Conservation (phyloP, 495 filamentous ascomycete species). For the Thermothielavioides terrestris region DNA sequence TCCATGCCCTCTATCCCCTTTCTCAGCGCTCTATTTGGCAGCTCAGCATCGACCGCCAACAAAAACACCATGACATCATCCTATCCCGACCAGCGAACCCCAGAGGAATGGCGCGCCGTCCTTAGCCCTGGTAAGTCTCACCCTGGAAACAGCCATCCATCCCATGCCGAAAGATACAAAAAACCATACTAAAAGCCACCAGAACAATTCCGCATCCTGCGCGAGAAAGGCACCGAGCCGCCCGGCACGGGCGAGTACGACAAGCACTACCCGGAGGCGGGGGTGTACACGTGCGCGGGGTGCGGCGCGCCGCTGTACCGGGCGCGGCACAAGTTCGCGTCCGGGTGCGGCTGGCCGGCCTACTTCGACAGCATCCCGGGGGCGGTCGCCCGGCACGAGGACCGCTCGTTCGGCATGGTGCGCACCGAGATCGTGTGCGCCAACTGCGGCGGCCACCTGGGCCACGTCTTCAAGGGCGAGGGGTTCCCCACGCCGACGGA, state of each 20-base stretch:
- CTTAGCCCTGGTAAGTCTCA: conserved; percentile 58
- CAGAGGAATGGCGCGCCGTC: conserved; percentile 82
- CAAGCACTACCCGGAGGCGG: conserved; percentile 64
- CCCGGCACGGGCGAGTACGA: conserved; percentile 75
- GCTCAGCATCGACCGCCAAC: conserved; percentile 39
- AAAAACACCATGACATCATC: conserved; percentile 44
- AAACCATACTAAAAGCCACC: not conserved
- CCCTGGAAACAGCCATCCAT: not conserved
- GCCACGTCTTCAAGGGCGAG: conserved; percentile 97
- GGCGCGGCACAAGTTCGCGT: conserved; percentile 87
- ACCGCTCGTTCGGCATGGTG: conserved; percentile 69
- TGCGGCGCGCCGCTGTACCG: conserved; percentile 85
- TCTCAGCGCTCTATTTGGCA: conserved; percentile 67
- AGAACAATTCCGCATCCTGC: conserved; percentile 93
- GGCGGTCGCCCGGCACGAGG: conserved; percentile 72
- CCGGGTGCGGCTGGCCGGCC: conserved; percentile 94
- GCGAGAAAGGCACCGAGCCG: conserved; percentile 83
- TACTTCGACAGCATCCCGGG: conserved; percentile 92
- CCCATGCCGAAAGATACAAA: not conserved
- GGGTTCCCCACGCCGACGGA: conserved; percentile 84
- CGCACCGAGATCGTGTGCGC: conserved; percentile 88
- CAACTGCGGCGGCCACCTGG: conserved; percentile 91
- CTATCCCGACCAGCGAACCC: conserved; percentile 70
- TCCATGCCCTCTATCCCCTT: conserved; percentile 71
- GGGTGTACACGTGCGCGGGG: conserved; percentile 77